phyloP scores from a whole-genome alignment of 192 early-diverging fungal species.

The Rhizophlyctis rosea region DNA sequence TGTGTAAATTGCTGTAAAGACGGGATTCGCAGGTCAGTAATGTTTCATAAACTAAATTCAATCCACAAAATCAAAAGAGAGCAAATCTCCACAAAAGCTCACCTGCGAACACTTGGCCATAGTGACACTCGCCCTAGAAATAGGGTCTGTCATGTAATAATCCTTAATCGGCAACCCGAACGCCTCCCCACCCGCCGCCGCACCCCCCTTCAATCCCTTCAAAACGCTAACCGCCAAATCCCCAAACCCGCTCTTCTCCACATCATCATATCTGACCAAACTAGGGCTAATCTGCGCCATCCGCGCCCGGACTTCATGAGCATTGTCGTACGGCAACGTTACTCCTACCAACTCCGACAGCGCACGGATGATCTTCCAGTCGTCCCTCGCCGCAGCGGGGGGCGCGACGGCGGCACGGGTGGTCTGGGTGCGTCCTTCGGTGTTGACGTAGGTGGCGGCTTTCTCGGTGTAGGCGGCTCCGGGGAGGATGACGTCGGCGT shows the following conservation, averaged over 20 bases:
- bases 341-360: constrained; percentile 87
- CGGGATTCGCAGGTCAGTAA: not conserved
- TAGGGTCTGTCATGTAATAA: constrained; percentile 94
- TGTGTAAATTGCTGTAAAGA: not conserved
- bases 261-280: constrained; percentile 72
- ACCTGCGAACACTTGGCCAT: constrained; percentile 91
- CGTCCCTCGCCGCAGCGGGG: constrained; percentile 88
- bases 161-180: constrained; percentile 72
- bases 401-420: constrained; percentile 90
- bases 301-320: constrained; percentile 75
- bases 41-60: too few relatives aligned
- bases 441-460: constrained; percentile 92
- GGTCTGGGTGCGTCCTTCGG: constrained; percentile 90
- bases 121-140: constrained; percentile 85
- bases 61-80: too few relatives aligned
- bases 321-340: constrained; percentile 87
- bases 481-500: constrained; percentile 94
- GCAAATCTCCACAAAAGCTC: constrained; percentile 7
- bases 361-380: constrained; percentile 99
- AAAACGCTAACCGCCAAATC: constrained; percentile 64
- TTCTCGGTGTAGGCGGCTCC: constrained; percentile 97
- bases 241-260: constrained; percentile 52
- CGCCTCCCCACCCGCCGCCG: constrained; percentile 26
- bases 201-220: constrained; percentile 17
- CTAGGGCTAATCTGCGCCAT: constrained; percentile 83